Base-by-base conservation (phyloP, 805 yeast genomes). In the Schwanniomyces occidentalis region DNA sequence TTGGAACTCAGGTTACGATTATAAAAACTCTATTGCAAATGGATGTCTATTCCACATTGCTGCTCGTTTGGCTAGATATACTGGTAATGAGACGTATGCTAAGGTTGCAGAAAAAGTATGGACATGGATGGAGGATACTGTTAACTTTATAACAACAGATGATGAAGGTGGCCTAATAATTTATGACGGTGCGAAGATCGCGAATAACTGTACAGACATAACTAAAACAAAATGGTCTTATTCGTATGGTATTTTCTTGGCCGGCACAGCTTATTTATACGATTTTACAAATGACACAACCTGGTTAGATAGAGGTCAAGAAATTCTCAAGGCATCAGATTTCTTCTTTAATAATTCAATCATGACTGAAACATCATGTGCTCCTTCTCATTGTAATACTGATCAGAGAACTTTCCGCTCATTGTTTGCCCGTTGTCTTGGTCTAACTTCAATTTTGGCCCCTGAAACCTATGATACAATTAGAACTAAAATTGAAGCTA, bases 1-100 rank as follows among this genome's bases (percentile, higher is more conserved):
- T 38, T 90, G 96, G 95, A 91, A 91, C 58, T 73, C 87, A 5
- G 99, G 98, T 42, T 91, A 89, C 58, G 85, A 86, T 58, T 91
- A 91, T 63, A 91, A 91, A 61, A 91, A 91, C 59, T 69, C 96
- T 23, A 87, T 90, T 39, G 74, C 95, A n/a, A 90, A 87, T 59
- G 97, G 95, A 17, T 85, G 90, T 32, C 67, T 90, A 36, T 89
- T 90, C 75, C 88, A 87, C 48, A 56, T 90, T 25, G 95, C 85
- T 12, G 93, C 96, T 1, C 73, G 97, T 44, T 71, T 90, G 46
- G 93, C 93, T 2, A 71, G 96, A 48, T 90, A 79, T 60, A 84
- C 95, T 1, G 75, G 75, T 23, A 88, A 90, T 61, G 73, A 71
- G 20, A 67, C 88, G 0, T 90, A 87, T 49, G 74, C 75, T 10